Percentiles rank a stretch among this genome's conserved stretches.
These are phyloP conservation scores for Saccharum officinarum DNA, from an alignment of 176 grass and related monocot genomes.

Conservation along the genomic window DNA sequence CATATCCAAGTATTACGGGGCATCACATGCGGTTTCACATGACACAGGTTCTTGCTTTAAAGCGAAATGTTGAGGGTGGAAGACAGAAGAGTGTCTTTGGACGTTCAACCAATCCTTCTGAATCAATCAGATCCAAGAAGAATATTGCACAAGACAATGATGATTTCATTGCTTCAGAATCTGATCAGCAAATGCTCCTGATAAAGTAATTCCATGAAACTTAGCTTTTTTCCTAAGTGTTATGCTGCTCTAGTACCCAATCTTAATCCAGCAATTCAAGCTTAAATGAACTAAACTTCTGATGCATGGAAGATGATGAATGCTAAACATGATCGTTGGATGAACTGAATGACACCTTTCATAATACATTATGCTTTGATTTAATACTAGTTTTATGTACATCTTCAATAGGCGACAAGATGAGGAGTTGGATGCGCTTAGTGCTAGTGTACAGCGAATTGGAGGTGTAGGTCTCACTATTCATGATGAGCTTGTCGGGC, in stretches of 20 bases:
- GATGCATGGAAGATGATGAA: background rate
- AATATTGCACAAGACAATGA: constrained; percentile 55
- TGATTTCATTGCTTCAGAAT: constrained; percentile 96
- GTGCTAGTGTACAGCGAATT: constrained; percentile 85
- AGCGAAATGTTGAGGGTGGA: constrained; percentile 69
- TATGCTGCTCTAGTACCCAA: background rate
- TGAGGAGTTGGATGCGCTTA: constrained; percentile 89
- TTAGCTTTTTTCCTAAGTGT: background rate
- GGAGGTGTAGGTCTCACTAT: constrained; percentile 93
- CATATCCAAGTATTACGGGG: background rate
- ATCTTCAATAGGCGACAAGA: constrained; percentile 65
- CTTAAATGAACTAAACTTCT: background rate
- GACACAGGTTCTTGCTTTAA: constrained; percentile 61
- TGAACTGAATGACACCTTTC: constrained; percentile 3
- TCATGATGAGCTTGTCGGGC: constrained; percentile 80
- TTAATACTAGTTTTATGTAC: background rate
- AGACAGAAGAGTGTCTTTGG: constrained; percentile 53
- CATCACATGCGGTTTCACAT: constrained; percentile 25
- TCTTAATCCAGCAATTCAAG: background rate
- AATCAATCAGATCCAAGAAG: constrained; percentile 62
- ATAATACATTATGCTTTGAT: background rate
- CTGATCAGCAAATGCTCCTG: constrained; percentile 90
- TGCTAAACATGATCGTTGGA: background rate
- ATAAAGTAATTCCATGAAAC: constrained; percentile 61
- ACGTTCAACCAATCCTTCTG: constrained; percentile 47